These are phyloP conservation scores for Coprinellus micaceus DNA, from an alignment of 768 basidiomycete species.

Conservation along the genomic window DNA sequence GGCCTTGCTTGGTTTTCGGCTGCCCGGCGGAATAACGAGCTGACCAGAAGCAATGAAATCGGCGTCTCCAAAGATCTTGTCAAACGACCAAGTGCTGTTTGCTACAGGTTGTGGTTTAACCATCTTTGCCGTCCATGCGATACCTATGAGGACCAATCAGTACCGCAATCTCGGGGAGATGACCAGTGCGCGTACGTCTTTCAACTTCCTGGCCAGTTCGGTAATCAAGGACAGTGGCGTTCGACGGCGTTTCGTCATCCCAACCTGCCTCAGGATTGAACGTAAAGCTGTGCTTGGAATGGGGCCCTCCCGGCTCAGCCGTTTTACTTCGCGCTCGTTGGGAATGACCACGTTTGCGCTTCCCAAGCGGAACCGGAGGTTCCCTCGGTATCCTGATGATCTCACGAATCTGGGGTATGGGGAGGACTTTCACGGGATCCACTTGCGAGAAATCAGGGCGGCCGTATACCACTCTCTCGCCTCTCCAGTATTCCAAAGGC, in stretches of 20 bases:
- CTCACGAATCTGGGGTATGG: slow-evolving; percentile 69
- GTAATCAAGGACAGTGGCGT: slow-evolving; percentile 68
- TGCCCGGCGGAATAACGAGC: slow-evolving; percentile 72
- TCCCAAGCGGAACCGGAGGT: slow-evolving; percentile 26
- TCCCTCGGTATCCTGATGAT: slow-evolving; percentile 56
- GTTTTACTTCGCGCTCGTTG: not conserved
- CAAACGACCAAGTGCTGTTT: slow-evolving; percentile 74
- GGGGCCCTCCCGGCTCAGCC: slow-evolving; percentile 38
- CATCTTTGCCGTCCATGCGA: slow-evolving; percentile 74
- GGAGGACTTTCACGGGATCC: slow-evolving; percentile 28
- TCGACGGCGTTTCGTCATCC: slow-evolving; percentile 73
- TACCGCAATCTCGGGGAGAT: slow-evolving; percentile 9
- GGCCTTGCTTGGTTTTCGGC: slow-evolving; percentile 82
- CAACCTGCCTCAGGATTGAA: slow-evolving; percentile 70
- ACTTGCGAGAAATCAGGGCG: slow-evolving; percentile 32
- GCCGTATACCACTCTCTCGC: slow-evolving; percentile 83
- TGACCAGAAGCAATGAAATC: slow-evolving; percentile 91
- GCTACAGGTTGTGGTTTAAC: slow-evolving; percentile 57
- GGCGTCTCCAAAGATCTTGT: slow-evolving; percentile 89
- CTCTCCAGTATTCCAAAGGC: slow-evolving; percentile 92
- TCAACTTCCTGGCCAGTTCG: slow-evolving; percentile 55
- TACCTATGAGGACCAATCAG: slow-evolving; percentile 41
- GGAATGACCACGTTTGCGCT: slow-evolving; percentile 34
- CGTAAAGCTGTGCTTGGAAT: slow-evolving; percentile 6
- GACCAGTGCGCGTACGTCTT: slow-evolving; percentile 54